Evolutionary conservation across 192 early-diverging fungal species (phyloP), one percentile per base, ranked within the genome.

Genomic region (Thamnidium elegans): DNA sequence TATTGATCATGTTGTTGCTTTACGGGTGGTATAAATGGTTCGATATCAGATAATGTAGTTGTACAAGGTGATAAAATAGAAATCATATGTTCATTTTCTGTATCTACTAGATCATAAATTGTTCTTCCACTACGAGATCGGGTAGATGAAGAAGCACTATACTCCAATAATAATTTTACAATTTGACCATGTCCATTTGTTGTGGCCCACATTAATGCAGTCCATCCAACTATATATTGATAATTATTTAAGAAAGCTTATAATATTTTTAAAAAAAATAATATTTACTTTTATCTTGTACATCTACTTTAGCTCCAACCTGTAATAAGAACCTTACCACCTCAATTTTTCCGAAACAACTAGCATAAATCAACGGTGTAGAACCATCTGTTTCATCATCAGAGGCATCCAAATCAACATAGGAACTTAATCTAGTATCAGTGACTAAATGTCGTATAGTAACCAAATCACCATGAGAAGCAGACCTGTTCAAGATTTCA

Each of bases 171-270:
- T 10, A 90, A 67, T 61, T 84, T 75, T 13, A 92, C 88, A 26
- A 92, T 74, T 17, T 84, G 78, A 58, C 84, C 78, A 74, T 92
- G 86, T 67, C 91, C 88, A 68, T 90, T 90, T 53, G 88, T 86
- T 15, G 90, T 87, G 1, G 93, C 93, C 94, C 94, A 97, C 81
- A 93, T 91, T 7, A 97, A 78, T 11, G 92, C 84, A 5, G 92
- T 91, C 93, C 93, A 97, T 17, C 90, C 89, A 64, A 86, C 87
- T 85, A 60, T n/a, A 23, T 31, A 34, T 54, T 21, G 4, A 47
- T 50, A 14, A 64, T 55, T 62, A 62, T 30, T 62, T 39, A 45
- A 23, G 30, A 54, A 26, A 69, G 17, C n/a, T n/a, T n/a, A n/a
- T n/a, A n/a, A n/a, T n/a, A n/a, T n/a, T n/a, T n/a, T n/a, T n/a